Percentiles rank a stretch among this genome's conserved stretches.
Conservation (phyloP, 805 yeast genomes). For the Saccharomyces kudriavzevii region DNA sequence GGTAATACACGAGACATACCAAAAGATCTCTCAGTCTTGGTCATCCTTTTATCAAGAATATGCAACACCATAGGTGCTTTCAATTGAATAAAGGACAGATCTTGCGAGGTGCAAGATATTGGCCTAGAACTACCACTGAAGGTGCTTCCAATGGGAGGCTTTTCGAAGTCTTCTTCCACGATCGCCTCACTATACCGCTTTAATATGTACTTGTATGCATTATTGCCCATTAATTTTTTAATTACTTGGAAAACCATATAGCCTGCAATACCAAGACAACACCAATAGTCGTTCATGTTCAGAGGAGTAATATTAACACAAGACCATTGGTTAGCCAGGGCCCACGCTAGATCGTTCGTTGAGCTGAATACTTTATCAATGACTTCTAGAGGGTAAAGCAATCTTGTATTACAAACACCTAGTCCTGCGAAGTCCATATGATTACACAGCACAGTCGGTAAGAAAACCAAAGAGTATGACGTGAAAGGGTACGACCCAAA, state of each 20-base stretch:
- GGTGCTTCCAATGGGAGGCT: conserved; percentile 73
- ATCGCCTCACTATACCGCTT: conserved; percentile 57
- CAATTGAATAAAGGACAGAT: conserved; percentile 59
- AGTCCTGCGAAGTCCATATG: conserved; percentile 53
- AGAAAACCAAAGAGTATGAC: conserved; percentile 69
- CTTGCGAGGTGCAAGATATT: conserved; percentile 30
- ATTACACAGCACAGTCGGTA: conserved; percentile 44
- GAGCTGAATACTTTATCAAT: conserved; percentile 72
- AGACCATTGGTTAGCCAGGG: conserved; percentile 84
- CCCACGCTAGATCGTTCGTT: conserved; percentile 60
- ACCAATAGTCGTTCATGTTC: conserved; percentile 77
- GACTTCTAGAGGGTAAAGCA: conserved; percentile 62
- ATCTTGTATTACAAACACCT: conserved; percentile 51
- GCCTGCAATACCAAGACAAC: conserved; percentile 74
- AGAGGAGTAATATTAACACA: conserved; percentile 85
- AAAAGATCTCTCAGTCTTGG: conserved; percentile 89
- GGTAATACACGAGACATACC: conserved; percentile 90
- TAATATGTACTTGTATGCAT: conserved; percentile 68
- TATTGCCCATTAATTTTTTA: conserved; percentile 66
- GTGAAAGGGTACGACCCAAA: conserved; percentile 91
- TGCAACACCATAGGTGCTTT: conserved; percentile 82
- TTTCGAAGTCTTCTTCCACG: conserved; percentile 67
- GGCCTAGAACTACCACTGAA: conserved; percentile 29
- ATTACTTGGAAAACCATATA: conserved; percentile 74
- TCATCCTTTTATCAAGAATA: conserved; percentile 85